These are phyloP conservation scores for Fusarium sp. DNA, from an alignment of 2,329 filamentous ascomycete species.

Conservation along the genomic window DNA sequence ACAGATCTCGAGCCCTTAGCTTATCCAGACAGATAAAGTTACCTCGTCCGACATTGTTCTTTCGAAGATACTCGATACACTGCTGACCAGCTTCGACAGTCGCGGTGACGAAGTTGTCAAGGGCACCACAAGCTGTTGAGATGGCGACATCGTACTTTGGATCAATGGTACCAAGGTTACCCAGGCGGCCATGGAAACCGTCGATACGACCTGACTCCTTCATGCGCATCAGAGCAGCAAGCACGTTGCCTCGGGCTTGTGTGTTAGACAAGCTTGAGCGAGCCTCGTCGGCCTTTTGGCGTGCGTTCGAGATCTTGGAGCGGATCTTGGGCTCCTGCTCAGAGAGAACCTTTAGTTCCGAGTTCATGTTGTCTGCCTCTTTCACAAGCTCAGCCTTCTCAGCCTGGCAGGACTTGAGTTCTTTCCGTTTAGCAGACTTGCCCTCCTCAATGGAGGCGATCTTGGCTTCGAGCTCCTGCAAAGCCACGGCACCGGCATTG, in stretches of 20 bases:
- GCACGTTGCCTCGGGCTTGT: constrained; percentile 92
- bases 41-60: constrained; percentile 95
- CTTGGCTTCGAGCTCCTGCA: constrained; percentile 87
- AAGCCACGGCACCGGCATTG: constrained; percentile 86
- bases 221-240: constrained; percentile 92
- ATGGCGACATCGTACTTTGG: constrained; percentile 97
- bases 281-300: constrained; percentile 97
- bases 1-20: constrained; percentile 82
- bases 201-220: constrained; percentile 97
- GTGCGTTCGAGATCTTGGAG: constrained; percentile 86
- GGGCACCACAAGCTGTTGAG: constrained; percentile 90
- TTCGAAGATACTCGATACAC: constrained; percentile 96
- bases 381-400: constrained; percentile 81
- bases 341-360: constrained; percentile 79
- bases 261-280: constrained; percentile 90
- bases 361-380: constrained; percentile 79
- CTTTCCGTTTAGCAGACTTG: constrained; percentile 77
- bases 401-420: constrained; percentile 82
- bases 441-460: constrained; percentile 79
- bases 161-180: constrained; percentile 94
- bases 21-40: constrained; percentile 98
- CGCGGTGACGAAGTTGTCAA: constrained; percentile 98
- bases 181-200: constrained; percentile 95
- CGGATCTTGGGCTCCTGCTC: constrained; percentile 87
- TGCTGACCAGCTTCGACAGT: constrained; percentile 96